phyloP scores from a whole-genome alignment of 805 yeast genomes.

The Candida hungchunana region DNA sequence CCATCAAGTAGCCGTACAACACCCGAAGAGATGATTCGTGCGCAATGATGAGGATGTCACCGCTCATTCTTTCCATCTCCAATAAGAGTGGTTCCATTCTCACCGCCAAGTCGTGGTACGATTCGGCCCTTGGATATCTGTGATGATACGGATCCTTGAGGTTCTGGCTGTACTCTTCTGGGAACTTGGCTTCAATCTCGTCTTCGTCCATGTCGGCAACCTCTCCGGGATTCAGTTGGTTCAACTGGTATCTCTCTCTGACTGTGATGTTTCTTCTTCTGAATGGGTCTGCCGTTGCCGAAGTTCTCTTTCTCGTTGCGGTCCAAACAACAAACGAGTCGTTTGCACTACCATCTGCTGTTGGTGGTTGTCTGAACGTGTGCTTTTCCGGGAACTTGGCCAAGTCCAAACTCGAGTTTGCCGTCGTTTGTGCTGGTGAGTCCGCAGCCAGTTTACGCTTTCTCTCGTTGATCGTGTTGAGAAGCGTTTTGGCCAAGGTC shows the following conservation, averaged over 20 bases:
- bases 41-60: constrained; percentile 85
- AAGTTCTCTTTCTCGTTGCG: constrained; percentile 80
- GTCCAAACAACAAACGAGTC: constrained; percentile 88
- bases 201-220: constrained; percentile 64
- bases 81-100: constrained; percentile 88
- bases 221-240: constrained; percentile 86
- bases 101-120: constrained; percentile 93
- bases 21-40: constrained; percentile 89
- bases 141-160: constrained; percentile 84
- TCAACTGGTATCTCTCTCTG: constrained; percentile 74
- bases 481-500: constrained; percentile 55
- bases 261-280: constrained; percentile 58
- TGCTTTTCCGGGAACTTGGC: constrained; percentile 17
- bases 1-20: constrained; percentile 92
- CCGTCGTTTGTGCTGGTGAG: constrained; percentile 7
- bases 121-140: constrained; percentile 87
- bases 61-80: constrained; percentile 89
- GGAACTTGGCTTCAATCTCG: constrained; percentile 56
- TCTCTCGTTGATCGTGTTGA: constrained; percentile 30
- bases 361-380: constrained; percentile 33
- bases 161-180: constrained; percentile 66
- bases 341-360: constrained; percentile 53
- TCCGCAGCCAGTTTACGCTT: constrained; percentile 12
- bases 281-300: constrained; percentile 72
- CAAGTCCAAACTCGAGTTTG: constrained; percentile 18